Evolutionary conservation across 148 eudicot species (phyloP).

Genomic region (Chenopodium quinoa): DNA sequence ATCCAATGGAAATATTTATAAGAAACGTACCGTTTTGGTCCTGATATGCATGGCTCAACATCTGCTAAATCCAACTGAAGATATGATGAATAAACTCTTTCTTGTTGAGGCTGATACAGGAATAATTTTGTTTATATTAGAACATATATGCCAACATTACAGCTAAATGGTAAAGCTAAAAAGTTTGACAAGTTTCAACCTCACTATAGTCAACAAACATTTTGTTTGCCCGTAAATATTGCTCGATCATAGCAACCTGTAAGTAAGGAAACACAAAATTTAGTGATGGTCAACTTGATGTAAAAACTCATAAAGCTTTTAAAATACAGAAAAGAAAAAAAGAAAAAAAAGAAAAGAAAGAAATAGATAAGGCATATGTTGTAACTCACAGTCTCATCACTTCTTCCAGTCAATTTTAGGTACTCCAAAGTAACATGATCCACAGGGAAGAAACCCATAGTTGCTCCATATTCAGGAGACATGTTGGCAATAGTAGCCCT

Average conservation of each 20-base stretch:
- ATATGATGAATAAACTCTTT: constrained; percentile 71
- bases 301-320: not conserved
- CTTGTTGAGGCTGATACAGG: constrained; percentile 64
- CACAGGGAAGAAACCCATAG: constrained; percentile 98
- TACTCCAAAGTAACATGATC: constrained; percentile 88
- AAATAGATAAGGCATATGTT: not conserved
- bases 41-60: constrained; percentile 91
- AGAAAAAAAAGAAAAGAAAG: no score
- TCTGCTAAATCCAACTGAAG: constrained; percentile 72
- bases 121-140: constrained; percentile 6
- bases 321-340: not conserved
- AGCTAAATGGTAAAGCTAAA: not conserved
- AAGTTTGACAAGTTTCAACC: constrained; percentile 38
- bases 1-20: not conserved
- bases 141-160: constrained; percentile 4
- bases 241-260: constrained; percentile 88
- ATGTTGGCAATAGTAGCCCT: constrained; percentile 98
- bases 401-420: constrained; percentile 90
- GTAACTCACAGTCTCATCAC: constrained; percentile 74
- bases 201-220: constrained; percentile 94
- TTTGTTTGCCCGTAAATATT: constrained; percentile 89
- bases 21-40: constrained; percentile 75
- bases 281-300: not conserved
- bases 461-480: constrained; percentile 99
- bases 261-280: not conserved